These are phyloP conservation scores for Coniochaeta sp. DNA, from an alignment of 2,329 filamentous ascomycete genomes.

Conservation along the genomic window DNA sequence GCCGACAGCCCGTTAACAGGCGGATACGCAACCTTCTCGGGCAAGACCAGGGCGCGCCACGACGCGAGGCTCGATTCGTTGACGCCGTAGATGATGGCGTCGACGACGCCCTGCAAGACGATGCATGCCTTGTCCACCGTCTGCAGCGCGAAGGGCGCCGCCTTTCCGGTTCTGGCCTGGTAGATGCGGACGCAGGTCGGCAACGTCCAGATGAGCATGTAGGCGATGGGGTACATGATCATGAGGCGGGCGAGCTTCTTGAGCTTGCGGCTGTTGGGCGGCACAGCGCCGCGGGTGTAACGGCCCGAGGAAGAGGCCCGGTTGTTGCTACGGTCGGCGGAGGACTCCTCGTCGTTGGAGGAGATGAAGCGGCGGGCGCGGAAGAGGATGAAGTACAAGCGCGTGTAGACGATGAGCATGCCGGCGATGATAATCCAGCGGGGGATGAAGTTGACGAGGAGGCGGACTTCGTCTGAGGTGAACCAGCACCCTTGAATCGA, in stretches of 20 bases:
- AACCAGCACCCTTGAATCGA: slow-evolving; percentile 28
- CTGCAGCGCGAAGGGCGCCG: slow-evolving; percentile 26
- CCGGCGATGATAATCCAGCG: slow-evolving; percentile 30
- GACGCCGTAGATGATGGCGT: slow-evolving; percentile 30
- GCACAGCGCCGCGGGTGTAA: no score
- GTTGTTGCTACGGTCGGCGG: no score
- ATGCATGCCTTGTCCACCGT: slow-evolving; percentile 30
- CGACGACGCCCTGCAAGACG: slow-evolving; percentile 30
- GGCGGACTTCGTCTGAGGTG: slow-evolving; percentile 25
- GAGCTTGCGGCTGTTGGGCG: no score
- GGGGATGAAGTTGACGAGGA: slow-evolving; percentile 32
- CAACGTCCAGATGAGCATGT: slow-evolving; percentile 32
- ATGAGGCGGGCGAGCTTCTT: slow-evolving; percentile 29
- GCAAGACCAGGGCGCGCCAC: no score
- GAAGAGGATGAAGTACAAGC: slow-evolving; percentile 27
- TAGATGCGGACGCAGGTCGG: slow-evolving; percentile 32
- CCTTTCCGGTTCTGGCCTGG: slow-evolving; percentile 22
- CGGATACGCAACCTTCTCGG: no score
- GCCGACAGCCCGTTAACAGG: no score
- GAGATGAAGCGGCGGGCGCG: no score
- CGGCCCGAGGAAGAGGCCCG: no score
- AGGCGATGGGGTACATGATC: slow-evolving; percentile 32
- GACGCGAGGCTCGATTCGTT: no score
- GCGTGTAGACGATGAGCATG: slow-evolving; percentile 28
- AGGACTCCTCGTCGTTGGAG: no score